Evolutionary conservation across 2,329 filamentous ascomycete species (phyloP), one percentile per base, ranked within the genome.

Genomic region (Zalaria obscura): DNA sequence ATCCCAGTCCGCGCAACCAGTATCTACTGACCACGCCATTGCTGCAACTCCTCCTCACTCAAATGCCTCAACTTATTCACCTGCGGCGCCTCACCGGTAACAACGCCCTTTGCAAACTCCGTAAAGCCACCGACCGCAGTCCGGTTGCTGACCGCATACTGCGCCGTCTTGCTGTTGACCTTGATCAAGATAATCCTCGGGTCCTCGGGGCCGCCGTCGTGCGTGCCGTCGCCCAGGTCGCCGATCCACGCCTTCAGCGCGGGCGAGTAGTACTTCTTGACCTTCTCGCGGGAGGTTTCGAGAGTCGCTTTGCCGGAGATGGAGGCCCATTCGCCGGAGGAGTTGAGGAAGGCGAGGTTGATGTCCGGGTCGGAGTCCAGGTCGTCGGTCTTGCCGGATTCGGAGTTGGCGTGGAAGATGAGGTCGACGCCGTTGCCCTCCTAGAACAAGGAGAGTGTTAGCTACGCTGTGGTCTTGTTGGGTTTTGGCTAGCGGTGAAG

Each of bases 331-430:
- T 89, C 79, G 50, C 86, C 84, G 2, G 75, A 75, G 49, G 63
- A 61, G 47, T 58, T 53, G 51, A 89, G 70, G 69, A 93, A 93
- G 38, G 80, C 75, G 49, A 93, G 72, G 66, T 93, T 93, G 66
- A 87, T 73, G 51, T 83, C 73, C 0, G 79, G 67, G 60, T 93
- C 79, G 43, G 69, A 67, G 43, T 75, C 69, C 35, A 93, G 72
- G 55, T 93, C 86, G 60, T 85, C 74, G 4, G 84, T 87, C 71
- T 94, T 93, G 64, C 84, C 78, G 6, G 83, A 87, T 59, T 89
- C 83, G 47, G 84, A 87, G 69, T 93, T 93, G 56, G 86, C 87
- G 68, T 91, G 81, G 73, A 93, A 93, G 60, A 93, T 73, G 43
- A 91, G 74, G 58, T 93, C 86, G 43, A 87, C 71, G 54, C 83